Conservation (phyloP, 495 filamentous ascomycete species). For the Xylaria longipes region DNA sequence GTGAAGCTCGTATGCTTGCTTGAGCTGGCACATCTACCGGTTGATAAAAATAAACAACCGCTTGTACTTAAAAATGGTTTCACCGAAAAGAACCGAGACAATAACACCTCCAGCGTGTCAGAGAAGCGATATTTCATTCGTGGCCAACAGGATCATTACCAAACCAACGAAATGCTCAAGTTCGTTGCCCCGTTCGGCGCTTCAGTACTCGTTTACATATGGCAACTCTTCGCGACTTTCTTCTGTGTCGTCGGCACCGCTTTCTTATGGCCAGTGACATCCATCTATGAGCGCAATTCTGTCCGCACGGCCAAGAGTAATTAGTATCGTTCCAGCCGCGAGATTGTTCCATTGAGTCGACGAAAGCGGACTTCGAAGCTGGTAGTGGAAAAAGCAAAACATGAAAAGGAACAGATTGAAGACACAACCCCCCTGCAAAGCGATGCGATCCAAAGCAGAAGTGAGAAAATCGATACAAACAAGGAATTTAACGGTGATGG, state of each 20-base stretch:
- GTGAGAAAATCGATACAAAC: not conserved
- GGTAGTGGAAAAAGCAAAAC: not conserved
- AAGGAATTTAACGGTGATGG: no score
- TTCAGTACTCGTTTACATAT: constrained; percentile 55
- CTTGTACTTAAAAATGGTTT: constrained; percentile 5
- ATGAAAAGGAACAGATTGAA: not conserved
- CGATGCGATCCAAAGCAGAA: not conserved
- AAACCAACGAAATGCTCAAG: constrained; percentile 76
- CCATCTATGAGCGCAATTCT: not conserved
- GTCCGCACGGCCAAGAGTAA: not conserved
- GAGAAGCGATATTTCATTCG: constrained; percentile 66
- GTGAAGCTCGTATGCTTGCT: constrained; percentile 79
- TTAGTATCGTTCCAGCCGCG: not conserved
- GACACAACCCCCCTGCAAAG: not conserved
- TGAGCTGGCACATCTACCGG: constrained; percentile 51
- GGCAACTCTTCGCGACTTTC: constrained; percentile 67
- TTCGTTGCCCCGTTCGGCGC: constrained; percentile 62
- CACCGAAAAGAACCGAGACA: constrained; percentile 6
- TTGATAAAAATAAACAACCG: constrained; percentile 25
- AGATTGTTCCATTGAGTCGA: not conserved
- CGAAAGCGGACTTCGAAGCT: not conserved
- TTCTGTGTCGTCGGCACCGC: constrained; percentile 61
- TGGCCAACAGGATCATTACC: constrained; percentile 83
- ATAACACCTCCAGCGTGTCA: constrained; percentile 10
- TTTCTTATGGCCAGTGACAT: constrained; percentile 17